phyloP scores from a whole-genome alignment of 768 basidiomycete species.

The Termitomyces sp. region DNA sequence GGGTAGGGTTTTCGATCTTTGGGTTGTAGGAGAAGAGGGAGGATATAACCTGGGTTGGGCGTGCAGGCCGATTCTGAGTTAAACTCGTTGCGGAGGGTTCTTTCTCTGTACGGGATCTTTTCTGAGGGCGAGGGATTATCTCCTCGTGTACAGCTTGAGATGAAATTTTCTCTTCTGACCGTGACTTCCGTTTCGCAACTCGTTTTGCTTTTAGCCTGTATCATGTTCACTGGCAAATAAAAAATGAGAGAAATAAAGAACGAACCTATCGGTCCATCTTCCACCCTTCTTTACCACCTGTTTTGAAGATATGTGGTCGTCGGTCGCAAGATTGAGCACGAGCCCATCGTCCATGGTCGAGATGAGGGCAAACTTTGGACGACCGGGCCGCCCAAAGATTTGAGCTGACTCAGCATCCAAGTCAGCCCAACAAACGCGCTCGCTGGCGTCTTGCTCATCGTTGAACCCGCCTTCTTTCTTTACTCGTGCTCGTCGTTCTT shows the following conservation, averaged over 20 bases:
- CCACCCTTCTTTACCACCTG: slow-evolving; percentile 48
- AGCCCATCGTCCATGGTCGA: slow-evolving; percentile 75
- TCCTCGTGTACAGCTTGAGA: slow-evolving; percentile 13
- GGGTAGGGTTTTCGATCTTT: slow-evolving; percentile 44
- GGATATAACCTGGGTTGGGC: slow-evolving; percentile 69
- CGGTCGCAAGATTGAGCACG: slow-evolving; percentile 64
- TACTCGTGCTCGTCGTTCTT: not conserved
- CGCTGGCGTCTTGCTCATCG: slow-evolving; percentile 3
- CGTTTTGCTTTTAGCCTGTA: slow-evolving; percentile 73
- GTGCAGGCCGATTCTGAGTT: slow-evolving; percentile 21
- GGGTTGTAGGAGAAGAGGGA: slow-evolving; percentile 88
- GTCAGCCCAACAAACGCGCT: slow-evolving; percentile 3
- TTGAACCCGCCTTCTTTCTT: not conserved
- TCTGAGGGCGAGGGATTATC: slow-evolving; percentile 34
- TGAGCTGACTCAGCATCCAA: slow-evolving; percentile 22
- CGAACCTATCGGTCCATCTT: slow-evolving; percentile 76
- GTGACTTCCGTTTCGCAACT: slow-evolving; percentile 54
- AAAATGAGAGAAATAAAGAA: slow-evolving; percentile 12
- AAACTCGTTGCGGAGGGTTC: slow-evolving; percentile 17
- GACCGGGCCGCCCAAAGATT: not conserved
- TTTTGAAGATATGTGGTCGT: slow-evolving; percentile 26
- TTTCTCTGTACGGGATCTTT: slow-evolving; percentile 33
- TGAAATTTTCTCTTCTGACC: slow-evolving; percentile 28
- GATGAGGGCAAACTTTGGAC: too few relatives aligned
- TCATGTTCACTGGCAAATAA: slow-evolving; percentile 13